These are phyloP conservation scores for Tricholoma furcatifolium DNA, from an alignment of 768 basidiomycete species.

Conservation along the genomic window DNA sequence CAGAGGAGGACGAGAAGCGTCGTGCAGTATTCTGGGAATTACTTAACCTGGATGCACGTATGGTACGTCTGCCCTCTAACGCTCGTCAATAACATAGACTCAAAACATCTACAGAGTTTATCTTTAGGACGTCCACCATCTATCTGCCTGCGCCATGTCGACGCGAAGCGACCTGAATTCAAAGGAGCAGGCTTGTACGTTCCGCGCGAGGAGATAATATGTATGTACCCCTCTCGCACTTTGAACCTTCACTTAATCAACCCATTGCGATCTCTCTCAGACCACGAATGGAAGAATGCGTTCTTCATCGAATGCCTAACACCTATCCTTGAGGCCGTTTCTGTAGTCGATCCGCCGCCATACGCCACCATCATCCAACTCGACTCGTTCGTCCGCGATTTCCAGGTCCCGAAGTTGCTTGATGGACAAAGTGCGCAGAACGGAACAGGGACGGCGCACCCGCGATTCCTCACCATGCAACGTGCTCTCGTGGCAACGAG, in stretches of 20 bases:
- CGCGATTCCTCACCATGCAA: slow-evolving; percentile 63
- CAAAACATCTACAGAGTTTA: slow-evolving; percentile 44
- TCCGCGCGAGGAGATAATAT: slow-evolving; percentile 48
- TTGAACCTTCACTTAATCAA: neutral
- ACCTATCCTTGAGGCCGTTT: slow-evolving; percentile 59
- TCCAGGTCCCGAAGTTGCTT: slow-evolving; percentile 49
- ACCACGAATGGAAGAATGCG: slow-evolving; percentile 69
- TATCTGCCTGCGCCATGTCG: slow-evolving; percentile 62
- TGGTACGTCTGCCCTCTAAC: slow-evolving; percentile 34
- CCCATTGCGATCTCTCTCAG: slow-evolving; percentile 41
- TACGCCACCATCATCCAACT: slow-evolving; percentile 53
- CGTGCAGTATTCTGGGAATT: slow-evolving; percentile 74
- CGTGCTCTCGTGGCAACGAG: slow-evolving; percentile 58
- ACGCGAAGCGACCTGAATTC: slow-evolving; percentile 54
- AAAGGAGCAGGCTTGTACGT: slow-evolving; percentile 46
- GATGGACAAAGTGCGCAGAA: slow-evolving; percentile 17
- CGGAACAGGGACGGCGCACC: slow-evolving; percentile 22
- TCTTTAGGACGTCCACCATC: slow-evolving; percentile 74
- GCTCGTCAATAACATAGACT: neutral
- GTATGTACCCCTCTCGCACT: slow-evolving; percentile 31
- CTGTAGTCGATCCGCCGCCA: slow-evolving; percentile 47
- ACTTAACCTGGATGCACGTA: slow-evolving; percentile 68
- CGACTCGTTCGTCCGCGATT: slow-evolving; percentile 56
- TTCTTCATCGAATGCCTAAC: slow-evolving; percentile 65
- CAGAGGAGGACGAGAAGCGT: slow-evolving; percentile 71